Base-by-base conservation (phyloP, 495 filamentous ascomycete species). In the Xylaria intraflava region DNA sequence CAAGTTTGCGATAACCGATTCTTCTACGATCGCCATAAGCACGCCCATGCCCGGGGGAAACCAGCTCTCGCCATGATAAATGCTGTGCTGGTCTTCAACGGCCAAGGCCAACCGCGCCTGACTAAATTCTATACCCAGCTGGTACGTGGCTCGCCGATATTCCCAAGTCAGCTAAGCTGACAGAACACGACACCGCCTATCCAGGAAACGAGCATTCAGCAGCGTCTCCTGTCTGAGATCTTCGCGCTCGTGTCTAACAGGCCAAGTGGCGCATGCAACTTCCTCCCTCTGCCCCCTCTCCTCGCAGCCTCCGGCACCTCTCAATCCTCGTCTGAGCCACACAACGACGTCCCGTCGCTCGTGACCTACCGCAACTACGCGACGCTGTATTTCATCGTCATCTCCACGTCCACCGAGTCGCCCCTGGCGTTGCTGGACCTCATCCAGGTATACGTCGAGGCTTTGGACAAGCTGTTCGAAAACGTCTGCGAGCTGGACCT, bases 61-160 rank as follows among this genome's bases (percentile, higher is more conserved):
- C 19, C 31, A 17, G 3, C 31, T 42, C n/a, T 62, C 62, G 68
- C 55, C 52, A 98, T 99, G 93, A 97, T 99, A 72, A 99, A 96
- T 79, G 93, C 93, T 30, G 89, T 99, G 46, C 79, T 99, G 36
- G 90, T 99, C 65, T 99, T 99, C 79, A 99, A 99, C 68, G 95
- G 96, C 70, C 87, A 88, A 53, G 93, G 93, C 55, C 90, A 97
- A 65, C 92, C 93, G 14, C 87, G 93, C 29, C 81, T 99, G 53
- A 97, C 92, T 55, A 97, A 96, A 64, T 99, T 99, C 78, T 99
- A 99, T 70, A 96, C 93, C 11, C 92, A 97, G 65, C 86, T 99
- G 46, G 93, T 96, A 70, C 43, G 78, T 68, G 41, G 40, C 33
- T 29, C 33, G 30, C 16, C 29, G 49, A 55, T 20, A 19, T 30